Evolutionary conservation across 495 filamentous ascomycete genomes (phyloP).

Genomic region (Penicillium tannophilum): DNA sequence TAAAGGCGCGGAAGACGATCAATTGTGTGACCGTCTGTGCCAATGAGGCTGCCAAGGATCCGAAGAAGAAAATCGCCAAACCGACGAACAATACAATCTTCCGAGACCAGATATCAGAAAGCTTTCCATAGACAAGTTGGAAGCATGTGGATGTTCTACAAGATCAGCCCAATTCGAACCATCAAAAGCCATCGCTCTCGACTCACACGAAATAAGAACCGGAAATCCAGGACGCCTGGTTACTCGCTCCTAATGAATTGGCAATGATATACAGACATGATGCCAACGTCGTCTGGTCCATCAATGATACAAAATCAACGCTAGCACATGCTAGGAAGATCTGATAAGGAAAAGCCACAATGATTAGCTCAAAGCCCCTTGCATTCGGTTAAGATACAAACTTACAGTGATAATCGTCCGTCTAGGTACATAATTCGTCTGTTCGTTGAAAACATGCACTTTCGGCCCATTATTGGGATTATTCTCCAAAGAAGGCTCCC

Average conservation of each 20-base stretch:
- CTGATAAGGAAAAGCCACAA: slow-evolving; percentile 25
- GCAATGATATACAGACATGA: slow-evolving; percentile 54
- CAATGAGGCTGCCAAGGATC: slow-evolving; percentile 54
- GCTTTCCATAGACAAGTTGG: slow-evolving; percentile 56
- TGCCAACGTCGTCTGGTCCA: slow-evolving; percentile 58
- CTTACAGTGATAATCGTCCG: slow-evolving; percentile 53
- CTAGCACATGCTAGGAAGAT: slow-evolving; percentile 59
- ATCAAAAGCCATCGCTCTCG: not conserved
- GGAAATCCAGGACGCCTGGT: slow-evolving; percentile 57
- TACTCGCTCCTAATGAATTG: slow-evolving; percentile 47
- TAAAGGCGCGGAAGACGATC: slow-evolving; percentile 57
- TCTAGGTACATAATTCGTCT: slow-evolving; percentile 57
- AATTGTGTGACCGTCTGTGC: slow-evolving; percentile 54
- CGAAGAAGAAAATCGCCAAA: slow-evolving; percentile 56
- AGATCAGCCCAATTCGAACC: not conserved
- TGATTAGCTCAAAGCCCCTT: too few species aligned
- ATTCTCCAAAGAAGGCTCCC: not conserved
- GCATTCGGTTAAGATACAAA: not conserved
- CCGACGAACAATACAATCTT: slow-evolving; percentile 55
- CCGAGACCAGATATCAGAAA: slow-evolving; percentile 61
- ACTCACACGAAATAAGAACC: slow-evolving; percentile 55
- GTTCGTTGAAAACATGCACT: slow-evolving; percentile 49
- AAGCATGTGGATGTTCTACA: slow-evolving; percentile 56
- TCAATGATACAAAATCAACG: slow-evolving; percentile 55
- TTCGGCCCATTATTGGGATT: slow-evolving; percentile 15